A percentile compares a stretch with the other conserved stretches of the same genome.
phyloP scores from a whole-genome alignment of 2,329 filamentous ascomycete species.

The Rhynchosporium agropyri region DNA sequence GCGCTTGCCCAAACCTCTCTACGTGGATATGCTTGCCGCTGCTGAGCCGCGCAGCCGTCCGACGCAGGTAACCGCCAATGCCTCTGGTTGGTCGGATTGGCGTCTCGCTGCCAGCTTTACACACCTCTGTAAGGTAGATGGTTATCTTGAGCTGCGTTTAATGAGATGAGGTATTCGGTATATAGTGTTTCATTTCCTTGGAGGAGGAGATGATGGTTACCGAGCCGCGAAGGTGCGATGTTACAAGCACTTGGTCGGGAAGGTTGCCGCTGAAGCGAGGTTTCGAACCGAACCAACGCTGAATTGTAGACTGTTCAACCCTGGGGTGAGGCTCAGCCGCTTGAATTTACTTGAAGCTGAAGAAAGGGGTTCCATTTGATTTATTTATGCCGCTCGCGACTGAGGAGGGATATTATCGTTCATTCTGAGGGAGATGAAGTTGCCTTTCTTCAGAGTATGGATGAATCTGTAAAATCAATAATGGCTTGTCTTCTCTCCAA shows the following conservation, averaged over 20 bases:
- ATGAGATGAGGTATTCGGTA: constrained; percentile 2
- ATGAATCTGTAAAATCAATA: not conserved
- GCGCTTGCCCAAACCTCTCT: constrained; percentile 8
- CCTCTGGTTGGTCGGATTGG: constrained; percentile 1
- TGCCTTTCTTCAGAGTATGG: not conserved
- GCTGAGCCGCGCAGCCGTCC: constrained; percentile 14
- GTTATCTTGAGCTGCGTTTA: not conserved
- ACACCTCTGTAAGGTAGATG: constrained; percentile 5
- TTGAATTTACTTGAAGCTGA: not conserved
- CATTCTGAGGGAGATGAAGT: constrained; percentile 1
- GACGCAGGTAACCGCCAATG: constrained; percentile 9
- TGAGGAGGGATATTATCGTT: constrained; percentile 6
- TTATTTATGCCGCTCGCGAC: not conserved
- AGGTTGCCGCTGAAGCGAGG: constrained; percentile 3
- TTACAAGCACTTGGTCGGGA: constrained; percentile 10
- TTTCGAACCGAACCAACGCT: not conserved
- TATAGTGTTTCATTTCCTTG: not conserved
- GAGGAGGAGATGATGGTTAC: not conserved
- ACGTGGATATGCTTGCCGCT: not conserved
- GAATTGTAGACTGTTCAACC: not conserved
- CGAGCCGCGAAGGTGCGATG: not conserved
- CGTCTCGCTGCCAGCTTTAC: constrained; percentile 5
- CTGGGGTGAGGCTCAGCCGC: constrained; percentile 11
- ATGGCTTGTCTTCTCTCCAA: not conserved
- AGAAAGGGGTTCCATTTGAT: not conserved